These are phyloP conservation scores for Tetracentron sinense DNA, from an alignment of 164 flowering plant genomes.

Conservation along the genomic window DNA sequence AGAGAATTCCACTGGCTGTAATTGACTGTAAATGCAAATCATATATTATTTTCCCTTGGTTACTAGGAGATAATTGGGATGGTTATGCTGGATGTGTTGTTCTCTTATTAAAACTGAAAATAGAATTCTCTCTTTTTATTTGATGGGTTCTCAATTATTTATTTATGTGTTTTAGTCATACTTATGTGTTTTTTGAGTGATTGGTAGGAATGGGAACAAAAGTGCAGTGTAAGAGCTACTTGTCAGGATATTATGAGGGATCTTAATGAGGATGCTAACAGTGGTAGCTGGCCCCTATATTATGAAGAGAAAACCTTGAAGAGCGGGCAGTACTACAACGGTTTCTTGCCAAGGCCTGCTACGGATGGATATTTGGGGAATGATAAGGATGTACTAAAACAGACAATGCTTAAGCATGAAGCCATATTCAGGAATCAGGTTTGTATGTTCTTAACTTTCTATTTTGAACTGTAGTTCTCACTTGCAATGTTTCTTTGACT, in stretches of 20 bases:
- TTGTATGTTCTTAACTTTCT: slow-evolving; percentile 3
- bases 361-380: slow-evolving; percentile 44
- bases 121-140: neutral
- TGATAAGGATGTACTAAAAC: slow-evolving; percentile 66
- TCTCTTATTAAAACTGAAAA: slow-evolving; percentile 1
- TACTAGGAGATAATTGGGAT: neutral
- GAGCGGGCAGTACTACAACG: slow-evolving; percentile 53
- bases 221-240: slow-evolving; percentile 62
- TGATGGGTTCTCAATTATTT: neutral
- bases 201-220: slow-evolving; percentile 88
- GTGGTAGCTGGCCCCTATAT: slow-evolving; percentile 58
- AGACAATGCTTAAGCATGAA: slow-evolving; percentile 86
- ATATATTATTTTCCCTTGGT: neutral
- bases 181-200: slow-evolving; percentile 1
- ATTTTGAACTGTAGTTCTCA: neutral
- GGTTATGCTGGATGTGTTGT: neutral
- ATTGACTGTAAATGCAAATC: too few relatives aligned
- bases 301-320: slow-evolving; percentile 50
- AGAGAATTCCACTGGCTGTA: too few relatives aligned
- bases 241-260: slow-evolving; percentile 73
- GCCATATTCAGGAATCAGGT: slow-evolving; percentile 82
- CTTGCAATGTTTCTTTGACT: neutral
- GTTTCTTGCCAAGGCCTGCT: slow-evolving; percentile 33
- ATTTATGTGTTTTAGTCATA: neutral
- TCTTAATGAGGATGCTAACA: slow-evolving; percentile 65